Percentiles rank a stretch among this genome's conserved stretches.
Conservation (phyloP, 2,329 filamentous ascomycete genomes). For the Chrysoporthe puriensis region DNA sequence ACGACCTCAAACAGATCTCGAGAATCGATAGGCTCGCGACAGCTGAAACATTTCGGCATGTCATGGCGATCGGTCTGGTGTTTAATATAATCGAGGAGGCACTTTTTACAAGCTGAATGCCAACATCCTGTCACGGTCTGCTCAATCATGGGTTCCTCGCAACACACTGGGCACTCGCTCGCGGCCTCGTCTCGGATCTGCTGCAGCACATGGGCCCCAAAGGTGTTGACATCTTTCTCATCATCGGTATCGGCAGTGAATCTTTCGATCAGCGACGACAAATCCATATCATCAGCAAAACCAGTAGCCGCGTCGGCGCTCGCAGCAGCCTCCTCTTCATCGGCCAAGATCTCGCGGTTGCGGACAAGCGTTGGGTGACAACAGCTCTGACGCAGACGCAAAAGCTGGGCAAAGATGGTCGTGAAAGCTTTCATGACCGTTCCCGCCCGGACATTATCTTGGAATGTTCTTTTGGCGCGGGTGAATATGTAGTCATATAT, state of each 20-base stretch:
- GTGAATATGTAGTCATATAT: conserved; percentile 92
- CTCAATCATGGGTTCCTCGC: conserved; percentile 93
- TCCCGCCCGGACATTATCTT: conserved; percentile 84
- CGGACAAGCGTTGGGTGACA: conserved; percentile 90
- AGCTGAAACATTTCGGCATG: conserved; percentile 85
- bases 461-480: conserved; percentile 81
- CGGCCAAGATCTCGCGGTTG: conserved; percentile 80
- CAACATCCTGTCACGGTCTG: conserved; percentile 95
- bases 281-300: conserved; percentile 93
- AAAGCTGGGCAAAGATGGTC: conserved; percentile 94
- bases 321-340: conserved; percentile 82
- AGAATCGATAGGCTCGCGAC: conserved; percentile 78
- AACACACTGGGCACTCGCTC: conserved; percentile 91
- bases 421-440: conserved; percentile 95
- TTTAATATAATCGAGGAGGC: conserved; percentile 85
- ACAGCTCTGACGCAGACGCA: conserved; percentile 89
- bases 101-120: conserved; percentile 96
- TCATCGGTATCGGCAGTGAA: conserved; percentile 74
- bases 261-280: conserved; percentile 80
- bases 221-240: conserved; percentile 67
- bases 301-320: conserved; percentile 79
- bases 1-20: conserved; percentile 93
- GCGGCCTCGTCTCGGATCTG: conserved; percentile 90
- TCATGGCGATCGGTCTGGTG: conserved; percentile 80
- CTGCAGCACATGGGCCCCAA: conserved; percentile 83